Evolutionary conservation across 345 rosid species (phyloP).

Genomic region (Eucalyptus cloeziana): DNA sequence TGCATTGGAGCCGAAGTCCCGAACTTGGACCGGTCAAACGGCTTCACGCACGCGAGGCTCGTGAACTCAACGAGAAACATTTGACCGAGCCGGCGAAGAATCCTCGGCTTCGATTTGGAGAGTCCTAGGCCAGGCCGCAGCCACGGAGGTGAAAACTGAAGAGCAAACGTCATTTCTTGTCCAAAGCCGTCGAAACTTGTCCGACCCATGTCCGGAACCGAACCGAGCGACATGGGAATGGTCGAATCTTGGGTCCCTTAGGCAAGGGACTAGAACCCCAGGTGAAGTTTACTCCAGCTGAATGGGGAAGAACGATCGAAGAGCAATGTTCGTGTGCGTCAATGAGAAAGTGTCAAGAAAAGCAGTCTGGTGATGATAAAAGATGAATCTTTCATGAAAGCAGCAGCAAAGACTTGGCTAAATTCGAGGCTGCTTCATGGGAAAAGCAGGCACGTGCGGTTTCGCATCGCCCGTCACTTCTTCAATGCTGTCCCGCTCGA

Average conservation of each 20-base stretch:
- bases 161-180: neutral
- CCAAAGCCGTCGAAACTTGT: neutral
- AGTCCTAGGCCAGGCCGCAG: neutral
- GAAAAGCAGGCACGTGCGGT: neutral
- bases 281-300: neutral
- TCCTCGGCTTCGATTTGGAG: neutral
- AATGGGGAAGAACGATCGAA: neutral
- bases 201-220: neutral
- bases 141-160: neutral
- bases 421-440: neutral
- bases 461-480: neutral
- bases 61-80: neutral
- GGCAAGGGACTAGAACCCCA: neutral
- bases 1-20: neutral
- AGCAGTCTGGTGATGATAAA: neutral
- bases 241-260: neutral
- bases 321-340: neutral
- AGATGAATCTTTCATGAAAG: neutral
- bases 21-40: neutral
- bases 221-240: neutral
- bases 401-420: neutral
- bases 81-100: neutral
- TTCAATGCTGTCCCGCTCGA: neutral
- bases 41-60: neutral
- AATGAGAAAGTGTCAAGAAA: neutral